Evolutionary conservation across 1,284 basidiomycete genomes (phyloP).

Genomic region (Pyrrhoderma noxium): DNA sequence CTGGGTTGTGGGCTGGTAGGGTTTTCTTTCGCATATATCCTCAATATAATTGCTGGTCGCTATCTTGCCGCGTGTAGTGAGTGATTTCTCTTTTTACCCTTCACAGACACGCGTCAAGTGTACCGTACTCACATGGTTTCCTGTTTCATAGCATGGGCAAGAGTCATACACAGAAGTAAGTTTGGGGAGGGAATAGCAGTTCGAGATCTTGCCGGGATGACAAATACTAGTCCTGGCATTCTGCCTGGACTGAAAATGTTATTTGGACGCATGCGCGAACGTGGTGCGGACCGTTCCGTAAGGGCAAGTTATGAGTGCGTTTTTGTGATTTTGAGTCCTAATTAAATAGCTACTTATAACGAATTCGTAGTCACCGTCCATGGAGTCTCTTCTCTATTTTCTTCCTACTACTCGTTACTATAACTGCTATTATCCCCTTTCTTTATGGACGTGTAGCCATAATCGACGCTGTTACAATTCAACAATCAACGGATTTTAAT

Average conservation of each 20-base stretch:
- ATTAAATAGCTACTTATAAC: too few species aligned
- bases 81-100: constrained; percentile 18
- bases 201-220: neutral
- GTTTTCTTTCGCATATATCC: constrained; percentile 27
- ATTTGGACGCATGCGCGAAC: neutral
- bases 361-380: neutral
- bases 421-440: neutral
- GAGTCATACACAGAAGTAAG: constrained; percentile 30
- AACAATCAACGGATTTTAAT: neutral
- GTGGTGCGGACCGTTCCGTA: neutral
- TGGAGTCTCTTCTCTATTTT: constrained; percentile 8
- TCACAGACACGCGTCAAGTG: neutral
- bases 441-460: constrained; percentile 4
- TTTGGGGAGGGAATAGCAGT: neutral
- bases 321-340: neutral
- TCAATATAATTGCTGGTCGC: constrained; percentile 26
- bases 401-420: constrained; percentile 1
- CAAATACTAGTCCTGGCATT: neutral
- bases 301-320: constrained; percentile 4
- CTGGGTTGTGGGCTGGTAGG: constrained; percentile 21
- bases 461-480: neutral
- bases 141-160: constrained; percentile 36
- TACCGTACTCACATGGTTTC: constrained; percentile 11
- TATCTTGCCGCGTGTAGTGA: constrained; percentile 35
- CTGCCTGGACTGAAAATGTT: neutral